A percentile compares a stretch with the other conserved stretches of the same genome.
phyloP scores from a whole-genome alignment of 192 early-diverging fungal species.

The Entomortierella beljakovae region DNA sequence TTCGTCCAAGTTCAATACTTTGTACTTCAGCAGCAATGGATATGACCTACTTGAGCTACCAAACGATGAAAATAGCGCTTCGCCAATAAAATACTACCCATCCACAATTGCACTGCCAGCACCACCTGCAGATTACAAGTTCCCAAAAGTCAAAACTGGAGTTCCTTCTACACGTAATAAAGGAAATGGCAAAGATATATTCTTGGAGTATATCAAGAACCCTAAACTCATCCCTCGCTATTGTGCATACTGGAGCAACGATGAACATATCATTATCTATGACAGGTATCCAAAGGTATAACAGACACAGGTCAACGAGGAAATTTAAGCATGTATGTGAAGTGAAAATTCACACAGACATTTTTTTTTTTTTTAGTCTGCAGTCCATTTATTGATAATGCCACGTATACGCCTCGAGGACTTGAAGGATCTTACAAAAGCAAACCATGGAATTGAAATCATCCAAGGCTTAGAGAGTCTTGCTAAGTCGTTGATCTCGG shows the following conservation, averaged over 20 bases:
- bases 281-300: constrained; percentile 68
- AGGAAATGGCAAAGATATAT: too few species aligned
- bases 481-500: constrained; percentile 12
- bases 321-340: background rate
- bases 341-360: background rate
- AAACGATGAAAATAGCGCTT: too few species aligned
- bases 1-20: too few species aligned
- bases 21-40: too few species aligned
- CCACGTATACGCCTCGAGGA: background rate
- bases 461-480: background rate
- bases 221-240: constrained; percentile 53
- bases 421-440: background rate
- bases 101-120: too few species aligned
- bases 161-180: too few species aligned
- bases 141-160: too few species aligned
- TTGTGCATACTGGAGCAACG: constrained; percentile 54
- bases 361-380: constrained; percentile 5
- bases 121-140: too few species aligned
- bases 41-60: too few species aligned
- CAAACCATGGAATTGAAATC: background rate
- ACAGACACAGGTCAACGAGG: background rate
- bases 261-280: constrained; percentile 59
- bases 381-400: constrained; percentile 2
- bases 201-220: constrained; percentile 47
- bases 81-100: too few species aligned